These are phyloP conservation scores for Coniochaeta ligniaria DNA, from an alignment of 2,329 filamentous ascomycete genomes.

Conservation along the genomic window DNA sequence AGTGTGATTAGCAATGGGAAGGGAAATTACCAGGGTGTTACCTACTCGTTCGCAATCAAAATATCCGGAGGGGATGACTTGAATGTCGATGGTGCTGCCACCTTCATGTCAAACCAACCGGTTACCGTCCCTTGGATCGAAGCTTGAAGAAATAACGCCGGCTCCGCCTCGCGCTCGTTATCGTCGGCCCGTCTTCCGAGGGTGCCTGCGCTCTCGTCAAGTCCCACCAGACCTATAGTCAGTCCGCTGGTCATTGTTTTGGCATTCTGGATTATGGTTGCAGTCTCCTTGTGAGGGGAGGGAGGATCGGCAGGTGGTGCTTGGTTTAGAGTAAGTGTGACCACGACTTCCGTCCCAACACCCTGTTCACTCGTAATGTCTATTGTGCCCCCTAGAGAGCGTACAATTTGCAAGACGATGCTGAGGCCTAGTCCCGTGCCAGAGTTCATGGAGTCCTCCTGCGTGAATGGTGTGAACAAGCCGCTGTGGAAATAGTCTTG, in stretches of 20 bases:
- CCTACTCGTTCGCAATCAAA: background rate
- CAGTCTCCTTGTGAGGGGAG: background rate
- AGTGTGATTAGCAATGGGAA: background rate
- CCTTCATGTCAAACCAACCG: constrained; percentile 1
- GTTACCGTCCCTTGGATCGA: background rate
- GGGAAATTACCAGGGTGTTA: background rate
- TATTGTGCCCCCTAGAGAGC: constrained; percentile 50
- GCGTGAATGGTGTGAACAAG: constrained; percentile 56
- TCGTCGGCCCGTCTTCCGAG: background rate
- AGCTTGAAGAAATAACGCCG: background rate
- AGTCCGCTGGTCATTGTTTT: constrained; percentile 2
- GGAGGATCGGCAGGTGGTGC: background rate
- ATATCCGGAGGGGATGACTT: constrained; percentile 1
- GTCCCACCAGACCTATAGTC: constrained; percentile 1
- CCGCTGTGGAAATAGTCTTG: constrained; percentile 52
- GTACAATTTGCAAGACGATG: constrained; percentile 54
- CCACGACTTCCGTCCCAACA: constrained; percentile 18
- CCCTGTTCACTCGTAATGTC: constrained; percentile 41
- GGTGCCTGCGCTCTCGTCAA: background rate
- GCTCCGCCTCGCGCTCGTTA: background rate
- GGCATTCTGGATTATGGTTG: background rate
- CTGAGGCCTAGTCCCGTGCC: constrained; percentile 60
- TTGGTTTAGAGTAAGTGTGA: background rate
- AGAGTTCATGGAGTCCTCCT: constrained; percentile 53
- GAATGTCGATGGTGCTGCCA: background rate